Evolutionary conservation across 140 eudicot species (phyloP), one percentile per base, ranked within the genome.

Genomic region (Bidens hawaiensis): DNA sequence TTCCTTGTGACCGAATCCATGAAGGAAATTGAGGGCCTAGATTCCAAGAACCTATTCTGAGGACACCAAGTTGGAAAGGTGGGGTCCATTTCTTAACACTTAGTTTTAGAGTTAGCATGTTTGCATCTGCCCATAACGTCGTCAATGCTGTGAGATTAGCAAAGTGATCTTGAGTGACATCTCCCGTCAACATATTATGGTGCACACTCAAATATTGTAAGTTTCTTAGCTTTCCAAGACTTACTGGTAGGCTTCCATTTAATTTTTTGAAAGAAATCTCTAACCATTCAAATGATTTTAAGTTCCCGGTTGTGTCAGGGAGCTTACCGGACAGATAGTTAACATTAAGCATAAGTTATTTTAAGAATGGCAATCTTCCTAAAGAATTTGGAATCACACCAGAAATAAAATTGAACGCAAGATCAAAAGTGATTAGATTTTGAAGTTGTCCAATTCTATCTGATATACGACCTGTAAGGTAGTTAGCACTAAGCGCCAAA

Each of bases 1-100:
- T 72, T 42, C 57, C 31, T 46, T 81, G 83, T 8, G 75, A 68
- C 31, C 1, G 72, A 31, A 81, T 14, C 86, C 88, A 82, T 47
- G 60, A 46, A 5, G 82, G 84, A 68, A 82, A 69, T 45, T 6
- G 74, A 28, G 62, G 55, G 31, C 62, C 77, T 54, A 72, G 9
- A 25, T 64, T 72, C 77, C 72, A 72, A 43, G 66, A 64, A 54
- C 77, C 77, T 11, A 80, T 50, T 34, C 63, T 21, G 1, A 28
- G 15, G 25, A 46, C 59, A 0, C 0, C 22, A 23, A 80, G 76
- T 25, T 72, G 65, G 70, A 81, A 81, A 2, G 80, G 64, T 0
- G 87, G 79, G 16, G 33, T 40, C 84, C 88, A 82, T 6, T 23
- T 49, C 3, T 17, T 5, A 1, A 31, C 46, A 4, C 62, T 42